Evolutionary conservation across 2,329 filamentous ascomycete species (phyloP).

Genomic region (Chrysoporthe austroafricana): DNA sequence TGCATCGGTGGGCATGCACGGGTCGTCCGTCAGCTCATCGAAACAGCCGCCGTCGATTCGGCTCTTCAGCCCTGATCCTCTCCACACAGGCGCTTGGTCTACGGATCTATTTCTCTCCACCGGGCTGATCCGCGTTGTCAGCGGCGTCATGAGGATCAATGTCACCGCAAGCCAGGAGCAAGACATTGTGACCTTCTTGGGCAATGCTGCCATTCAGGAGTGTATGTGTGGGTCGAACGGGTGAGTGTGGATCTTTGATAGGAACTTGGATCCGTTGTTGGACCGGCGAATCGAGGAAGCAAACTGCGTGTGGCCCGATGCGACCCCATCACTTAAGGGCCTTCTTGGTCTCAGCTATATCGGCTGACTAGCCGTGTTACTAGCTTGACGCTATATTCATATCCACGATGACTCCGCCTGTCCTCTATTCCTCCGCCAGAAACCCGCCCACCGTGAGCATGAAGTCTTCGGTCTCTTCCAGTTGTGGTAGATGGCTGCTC

Average conservation of each 20-base stretch:
- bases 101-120: slow-evolving; percentile 11
- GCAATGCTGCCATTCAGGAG: slow-evolving; percentile 13
- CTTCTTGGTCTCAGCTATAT: neutral
- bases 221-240: slow-evolving; percentile 15
- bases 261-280: slow-evolving; percentile 15
- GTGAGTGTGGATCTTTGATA: slow-evolving; percentile 12
- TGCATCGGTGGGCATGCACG: slow-evolving; percentile 1
- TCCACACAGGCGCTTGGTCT: neutral
- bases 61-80: slow-evolving; percentile 17
- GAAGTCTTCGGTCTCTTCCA: slow-evolving; percentile 28
- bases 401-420: too few relatives aligned
- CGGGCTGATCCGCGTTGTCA: slow-evolving; percentile 8
- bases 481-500: slow-evolving; percentile 25
- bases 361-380: too few relatives aligned
- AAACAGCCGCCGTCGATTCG: slow-evolving; percentile 16
- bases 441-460: neutral
- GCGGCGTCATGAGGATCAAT: neutral
- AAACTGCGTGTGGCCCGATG: too few relatives aligned
- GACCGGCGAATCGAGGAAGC: slow-evolving; percentile 1
- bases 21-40: slow-evolving; percentile 9
- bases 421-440: slow-evolving; percentile 1
- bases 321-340: neutral
- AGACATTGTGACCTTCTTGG: slow-evolving; percentile 3
- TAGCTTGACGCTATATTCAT: too few relatives aligned
- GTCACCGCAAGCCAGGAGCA: slow-evolving; percentile 7